Conservation (phyloP, 352 stramenopile genomes). For the Globisporangium carolinianum region DNA sequence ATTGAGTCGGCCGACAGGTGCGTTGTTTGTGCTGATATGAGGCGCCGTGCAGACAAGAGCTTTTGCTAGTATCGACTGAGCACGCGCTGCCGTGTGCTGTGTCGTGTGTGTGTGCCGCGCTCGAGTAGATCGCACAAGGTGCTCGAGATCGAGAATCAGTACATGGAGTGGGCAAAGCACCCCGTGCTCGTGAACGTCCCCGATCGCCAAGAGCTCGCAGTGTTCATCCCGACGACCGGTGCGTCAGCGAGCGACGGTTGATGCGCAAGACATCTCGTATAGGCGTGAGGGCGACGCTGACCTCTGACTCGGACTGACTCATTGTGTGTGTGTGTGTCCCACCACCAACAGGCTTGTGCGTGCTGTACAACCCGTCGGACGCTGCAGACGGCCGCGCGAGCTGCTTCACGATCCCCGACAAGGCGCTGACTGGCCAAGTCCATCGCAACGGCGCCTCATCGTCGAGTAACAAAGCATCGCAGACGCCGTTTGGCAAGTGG, state of each 20-base stretch:
- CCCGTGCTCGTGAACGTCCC: conserved; percentile 45
- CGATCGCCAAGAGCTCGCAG: conserved; percentile 30
- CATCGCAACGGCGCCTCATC: conserved; percentile 13
- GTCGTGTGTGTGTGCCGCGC: too few relatives aligned
- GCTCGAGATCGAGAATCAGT: conserved; percentile 57
- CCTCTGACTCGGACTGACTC: background rate
- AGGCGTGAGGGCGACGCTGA: too few relatives aligned
- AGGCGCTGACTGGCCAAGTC: conserved; percentile 35
- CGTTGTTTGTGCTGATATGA: too few relatives aligned
- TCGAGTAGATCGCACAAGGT: conserved; percentile 36
- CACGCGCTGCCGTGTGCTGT: too few relatives aligned
- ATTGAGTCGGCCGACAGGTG: conserved; percentile 17
- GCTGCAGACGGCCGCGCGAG: conserved; percentile 34
- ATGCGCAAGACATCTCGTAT: too few relatives aligned
- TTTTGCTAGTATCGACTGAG: too few relatives aligned
- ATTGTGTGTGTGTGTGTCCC: too few relatives aligned
- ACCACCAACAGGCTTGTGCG: conserved; percentile 21
- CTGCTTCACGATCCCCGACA: conserved; percentile 50
- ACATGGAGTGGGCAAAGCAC: conserved; percentile 54
- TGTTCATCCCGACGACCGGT: conserved; percentile 60
- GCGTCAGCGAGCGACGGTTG: background rate
- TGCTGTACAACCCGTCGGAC: conserved; percentile 35
- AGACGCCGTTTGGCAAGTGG: conserved; percentile 37
- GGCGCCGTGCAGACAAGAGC: too few relatives aligned
- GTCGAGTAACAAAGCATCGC: background rate